Conservation (phyloP, 768 basidiomycete genomes). For the Hysterangium stoloniferum region DNA sequence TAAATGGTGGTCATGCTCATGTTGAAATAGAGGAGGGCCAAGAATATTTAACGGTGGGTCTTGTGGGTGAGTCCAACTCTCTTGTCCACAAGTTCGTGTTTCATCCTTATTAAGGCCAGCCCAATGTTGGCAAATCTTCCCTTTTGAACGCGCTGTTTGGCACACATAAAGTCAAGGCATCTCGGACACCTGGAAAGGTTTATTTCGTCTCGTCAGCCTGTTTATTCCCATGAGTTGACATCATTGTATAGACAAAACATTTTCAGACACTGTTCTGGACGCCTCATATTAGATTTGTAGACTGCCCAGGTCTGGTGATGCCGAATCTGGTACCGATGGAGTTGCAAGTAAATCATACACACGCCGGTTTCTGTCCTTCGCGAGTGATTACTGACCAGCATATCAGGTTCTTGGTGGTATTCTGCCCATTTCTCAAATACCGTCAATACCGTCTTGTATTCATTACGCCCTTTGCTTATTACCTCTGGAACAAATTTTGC, state of each 20-base stretch:
- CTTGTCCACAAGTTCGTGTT: background rate
- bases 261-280: slow-evolving; percentile 94
- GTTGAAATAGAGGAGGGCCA: slow-evolving; percentile 33
- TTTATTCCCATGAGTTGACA: slow-evolving; percentile 23
- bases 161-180: slow-evolving; percentile 66
- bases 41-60: slow-evolving; percentile 64
- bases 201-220: background rate
- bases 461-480: slow-evolving; percentile 57
- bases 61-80: slow-evolving; percentile 49
- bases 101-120: slow-evolving; percentile 56
- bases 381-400: too few species aligned
- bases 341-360: slow-evolving; percentile 48
- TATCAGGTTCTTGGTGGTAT: slow-evolving; percentile 59
- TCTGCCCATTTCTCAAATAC: slow-evolving; percentile 73
- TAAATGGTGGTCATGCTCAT: slow-evolving; percentile 34
- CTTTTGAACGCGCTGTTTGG: slow-evolving; percentile 90
- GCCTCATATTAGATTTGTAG: slow-evolving; percentile 76
- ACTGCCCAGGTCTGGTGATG: slow-evolving; percentile 93
- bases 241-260: slow-evolving; percentile 65
- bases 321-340: slow-evolving; percentile 80
- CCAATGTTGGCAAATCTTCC: slow-evolving; percentile 94
- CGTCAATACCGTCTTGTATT: slow-evolving; percentile 81
- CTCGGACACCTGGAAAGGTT: slow-evolving; percentile 76
- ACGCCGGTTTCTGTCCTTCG: too few species aligned
- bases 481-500: slow-evolving; percentile 69